Evolutionary conservation across 176 grass and related monocot genomes (phyloP), one percentile per base, ranked within the genome.

Genomic region (Dactylis glomerata): DNA sequence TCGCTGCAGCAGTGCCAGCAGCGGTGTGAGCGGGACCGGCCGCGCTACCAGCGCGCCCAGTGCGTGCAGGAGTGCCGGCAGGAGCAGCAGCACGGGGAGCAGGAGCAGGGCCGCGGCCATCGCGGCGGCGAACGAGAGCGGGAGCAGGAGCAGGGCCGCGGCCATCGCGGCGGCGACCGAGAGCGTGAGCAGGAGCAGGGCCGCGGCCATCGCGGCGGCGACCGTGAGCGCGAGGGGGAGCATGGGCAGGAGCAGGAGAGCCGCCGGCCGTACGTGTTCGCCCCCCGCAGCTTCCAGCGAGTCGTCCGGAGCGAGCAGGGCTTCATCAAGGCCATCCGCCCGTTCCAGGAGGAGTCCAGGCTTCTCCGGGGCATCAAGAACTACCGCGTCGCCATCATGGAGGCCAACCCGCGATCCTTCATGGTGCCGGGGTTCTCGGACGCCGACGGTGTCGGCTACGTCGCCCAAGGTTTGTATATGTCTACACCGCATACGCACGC

Each of bases 311-410:
- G 87, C 44, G 88, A 95, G 27, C 85, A 92, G 15, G 96, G 96
- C 23, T 65, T 70, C 14, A 1, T 98, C 10, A 74, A 55, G 67
- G 68, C 82, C 2, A 79, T 98, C 0, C 67, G 36, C n/a, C 92
- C 85, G 67, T 98, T 98, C 83, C 1, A 87, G 19, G 65, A 90
- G 51, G 73, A 76, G 38, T 98, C 96, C 0, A 67, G 69, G 73
- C 80, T 98, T 8, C 86, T 95, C 67, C 66, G 85, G 3, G 93
- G 91, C 51, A 90, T 98, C 78, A 86, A 73, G 31, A 42, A 98
- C 68, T 95, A 95, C 81, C 93, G 96, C 15, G 57, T 98, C 30
- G 85, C 56, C 4, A 63, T 95, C 3, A n/a, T 92, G 12, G 91
- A 95, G 73, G 80, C 86, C 1, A 86, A 78, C 70, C 96, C 92